Conservation (phyloP, 2,329 filamentous ascomycete genomes). For the Ceratocystis cacaofunesta region DNA sequence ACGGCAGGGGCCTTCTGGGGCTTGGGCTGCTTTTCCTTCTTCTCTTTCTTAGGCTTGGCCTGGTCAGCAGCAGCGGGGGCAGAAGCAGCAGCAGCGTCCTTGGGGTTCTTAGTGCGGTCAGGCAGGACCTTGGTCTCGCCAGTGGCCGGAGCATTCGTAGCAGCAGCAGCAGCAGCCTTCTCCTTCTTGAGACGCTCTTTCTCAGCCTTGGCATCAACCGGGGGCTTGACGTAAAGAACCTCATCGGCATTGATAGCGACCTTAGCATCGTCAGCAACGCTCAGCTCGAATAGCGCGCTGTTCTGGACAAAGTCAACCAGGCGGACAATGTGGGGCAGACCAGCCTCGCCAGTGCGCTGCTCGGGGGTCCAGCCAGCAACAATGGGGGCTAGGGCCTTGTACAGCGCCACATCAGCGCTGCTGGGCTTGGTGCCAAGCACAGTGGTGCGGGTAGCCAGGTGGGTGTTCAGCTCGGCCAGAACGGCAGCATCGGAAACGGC, state of each 20-base stretch:
- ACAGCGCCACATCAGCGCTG: slow-evolving; percentile 71
- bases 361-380: slow-evolving; percentile 71
- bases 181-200: slow-evolving; percentile 96
- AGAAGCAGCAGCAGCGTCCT: slow-evolving; percentile 30
- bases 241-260: slow-evolving; percentile 63
- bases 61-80: slow-evolving; percentile 24
- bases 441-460: slow-evolving; percentile 78
- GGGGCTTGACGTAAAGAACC: slow-evolving; percentile 75
- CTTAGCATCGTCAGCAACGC: slow-evolving; percentile 58
- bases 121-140: slow-evolving; percentile 35
- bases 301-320: slow-evolving; percentile 93
- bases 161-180: slow-evolving; percentile 55
- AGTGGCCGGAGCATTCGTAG: slow-evolving; percentile 31
- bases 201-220: slow-evolving; percentile 81
- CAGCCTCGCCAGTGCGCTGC: slow-evolving; percentile 77
- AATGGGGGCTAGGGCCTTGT: slow-evolving; percentile 59
- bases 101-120: slow-evolving; percentile 49
- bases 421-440: slow-evolving; percentile 81
- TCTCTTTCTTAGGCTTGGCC: slow-evolving; percentile 34
- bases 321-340: slow-evolving; percentile 80
- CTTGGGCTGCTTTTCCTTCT: slow-evolving; percentile 73
- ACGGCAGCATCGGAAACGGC: slow-evolving; percentile 43
- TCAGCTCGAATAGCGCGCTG: slow-evolving; percentile 56
- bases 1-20: slow-evolving; percentile 50
- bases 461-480: slow-evolving; percentile 66